phyloP scores from a whole-genome alignment of 805 yeast genomes.

The Wickerhamomyces hampshirensis region DNA sequence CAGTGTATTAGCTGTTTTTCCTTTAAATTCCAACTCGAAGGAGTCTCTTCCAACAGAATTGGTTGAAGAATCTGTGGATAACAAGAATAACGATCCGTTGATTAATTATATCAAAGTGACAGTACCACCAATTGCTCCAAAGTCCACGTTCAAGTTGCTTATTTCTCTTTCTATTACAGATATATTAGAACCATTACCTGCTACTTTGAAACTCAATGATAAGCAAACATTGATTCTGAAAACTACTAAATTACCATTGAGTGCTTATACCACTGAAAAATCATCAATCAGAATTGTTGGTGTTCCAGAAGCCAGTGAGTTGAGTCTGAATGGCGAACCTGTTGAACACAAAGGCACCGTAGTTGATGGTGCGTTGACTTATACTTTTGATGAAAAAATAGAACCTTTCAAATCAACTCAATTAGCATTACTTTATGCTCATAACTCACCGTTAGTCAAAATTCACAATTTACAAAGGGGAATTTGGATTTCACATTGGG shows the following conservation, averaged over 20 bases:
- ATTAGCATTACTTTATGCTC: constrained; percentile 57
- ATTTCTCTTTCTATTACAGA: constrained; percentile 46
- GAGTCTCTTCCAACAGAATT: constrained; percentile 23
- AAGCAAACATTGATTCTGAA: constrained; percentile 54
- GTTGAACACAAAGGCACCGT: constrained; percentile 34
- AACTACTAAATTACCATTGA: constrained; percentile 50
- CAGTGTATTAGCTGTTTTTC: constrained; percentile 40
- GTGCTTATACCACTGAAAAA: constrained; percentile 53
- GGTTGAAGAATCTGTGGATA: constrained; percentile 19
- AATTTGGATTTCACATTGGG: constrained; percentile 87
- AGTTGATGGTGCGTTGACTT: constrained; percentile 38
- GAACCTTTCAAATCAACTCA: constrained; percentile 43
- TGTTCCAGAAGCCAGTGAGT: constrained; percentile 40
- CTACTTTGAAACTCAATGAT: constrained; percentile 50
- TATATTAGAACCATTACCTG: constrained; percentile 58
- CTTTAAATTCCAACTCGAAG: constrained; percentile 17
- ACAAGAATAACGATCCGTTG: constrained; percentile 22
- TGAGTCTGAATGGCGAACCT: constrained; percentile 26
- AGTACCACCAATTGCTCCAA: constrained; percentile 63
- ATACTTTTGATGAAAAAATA: constrained; percentile 48
- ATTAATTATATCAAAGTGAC: constrained; percentile 41
- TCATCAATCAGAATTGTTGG: constrained; percentile 45
- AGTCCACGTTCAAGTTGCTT: constrained; percentile 43
- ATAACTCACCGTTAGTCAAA: constrained; percentile 58
- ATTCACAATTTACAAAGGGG: constrained; percentile 63